These are phyloP conservation scores for Metschnikowia bowlesiae DNA, from an alignment of 805 yeast species.

Conservation along the genomic window DNA sequence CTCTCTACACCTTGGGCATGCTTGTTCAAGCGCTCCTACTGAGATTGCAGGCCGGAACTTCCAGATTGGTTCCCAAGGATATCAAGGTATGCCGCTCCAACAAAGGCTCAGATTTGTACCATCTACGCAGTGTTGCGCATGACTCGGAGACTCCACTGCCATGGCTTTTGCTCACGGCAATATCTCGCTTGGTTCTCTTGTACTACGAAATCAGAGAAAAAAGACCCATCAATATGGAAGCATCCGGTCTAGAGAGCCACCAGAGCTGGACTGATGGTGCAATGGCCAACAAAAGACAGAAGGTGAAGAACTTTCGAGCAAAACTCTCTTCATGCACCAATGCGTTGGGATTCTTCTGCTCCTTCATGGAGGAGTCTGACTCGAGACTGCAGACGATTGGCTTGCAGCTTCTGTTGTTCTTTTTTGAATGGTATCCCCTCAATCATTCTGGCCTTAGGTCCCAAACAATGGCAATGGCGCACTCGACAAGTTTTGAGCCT, in stretches of 20 bases:
- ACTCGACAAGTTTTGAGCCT: not conserved
- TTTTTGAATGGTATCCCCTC: conserved; percentile 5
- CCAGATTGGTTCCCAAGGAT: conserved; percentile 13
- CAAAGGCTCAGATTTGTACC: conserved; percentile 21
- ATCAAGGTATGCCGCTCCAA: conserved; percentile 7
- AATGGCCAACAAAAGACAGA: conserved; percentile 24
- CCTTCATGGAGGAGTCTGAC: conserved; percentile 20
- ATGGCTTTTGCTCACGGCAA: conserved; percentile 42
- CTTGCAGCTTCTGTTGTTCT: conserved; percentile 27
- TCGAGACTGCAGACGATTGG: conserved; percentile 16
- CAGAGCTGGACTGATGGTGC: conserved; percentile 2
- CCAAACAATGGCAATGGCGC: not conserved
- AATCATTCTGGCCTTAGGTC: not conserved
- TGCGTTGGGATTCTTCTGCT: conserved; percentile 22
- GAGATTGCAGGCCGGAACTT: conserved; percentile 11
- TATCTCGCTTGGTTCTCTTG: conserved; percentile 25
- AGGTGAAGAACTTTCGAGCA: conserved; percentile 9
- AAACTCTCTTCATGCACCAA: conserved; percentile 6
- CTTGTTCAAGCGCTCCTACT: conserved; percentile 22
- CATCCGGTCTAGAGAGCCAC: too few species aligned
- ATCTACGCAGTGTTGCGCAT: conserved; percentile 21
- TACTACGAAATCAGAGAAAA: conserved; percentile 26
- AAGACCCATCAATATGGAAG: not conserved
- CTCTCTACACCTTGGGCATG: conserved; percentile 19
- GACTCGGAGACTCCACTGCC: conserved; percentile 18